A percentile compares a stretch with the other conserved stretches of the same genome.
Evolutionary conservation across 208 protist genomes (phyloP).

Genomic region (Acanthamoeba sp.): DNA sequence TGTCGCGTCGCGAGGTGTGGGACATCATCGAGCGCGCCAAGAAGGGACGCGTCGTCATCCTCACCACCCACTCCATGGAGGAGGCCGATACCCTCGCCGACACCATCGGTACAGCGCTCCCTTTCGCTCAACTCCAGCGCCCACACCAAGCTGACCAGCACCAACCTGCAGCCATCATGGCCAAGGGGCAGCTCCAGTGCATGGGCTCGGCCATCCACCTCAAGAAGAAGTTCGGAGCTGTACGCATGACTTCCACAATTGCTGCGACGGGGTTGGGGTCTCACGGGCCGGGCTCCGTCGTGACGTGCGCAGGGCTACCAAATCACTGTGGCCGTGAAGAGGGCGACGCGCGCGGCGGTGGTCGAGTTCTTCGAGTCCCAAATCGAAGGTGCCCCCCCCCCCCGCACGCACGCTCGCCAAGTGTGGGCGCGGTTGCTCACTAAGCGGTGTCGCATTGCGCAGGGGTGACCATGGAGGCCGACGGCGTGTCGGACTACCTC

Average conservation of each 20-base stretch:
- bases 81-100: slow-evolving; percentile 74
- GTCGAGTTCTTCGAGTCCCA: slow-evolving; percentile 61
- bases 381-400: not conserved
- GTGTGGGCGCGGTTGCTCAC: not conserved
- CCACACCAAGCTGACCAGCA: not conserved
- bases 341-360: not conserved
- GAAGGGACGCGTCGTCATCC: slow-evolving; percentile 79
- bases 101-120: slow-evolving; percentile 1
- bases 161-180: slow-evolving; percentile 68
- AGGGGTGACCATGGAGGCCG: slow-evolving; percentile 50
- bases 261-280: no score
- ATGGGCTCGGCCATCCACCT: slow-evolving; percentile 71
- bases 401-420: not conserved
- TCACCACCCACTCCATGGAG: slow-evolving; percentile 86
- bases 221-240: slow-evolving; percentile 76
- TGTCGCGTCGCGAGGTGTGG: slow-evolving; percentile 85
- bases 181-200: slow-evolving; percentile 57
- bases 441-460: not conserved
- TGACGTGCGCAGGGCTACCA: slow-evolving; percentile 30
- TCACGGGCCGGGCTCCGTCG: no score
- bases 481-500: slow-evolving; percentile 64
- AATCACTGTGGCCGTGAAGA: slow-evolving; percentile 33
- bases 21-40: slow-evolving; percentile 83
- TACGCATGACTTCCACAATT: not conserved
- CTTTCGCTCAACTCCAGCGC: not conserved